These are phyloP conservation scores for Aspergillus fructus DNA, from an alignment of 2,329 filamentous ascomycete species.

Conservation along the genomic window DNA sequence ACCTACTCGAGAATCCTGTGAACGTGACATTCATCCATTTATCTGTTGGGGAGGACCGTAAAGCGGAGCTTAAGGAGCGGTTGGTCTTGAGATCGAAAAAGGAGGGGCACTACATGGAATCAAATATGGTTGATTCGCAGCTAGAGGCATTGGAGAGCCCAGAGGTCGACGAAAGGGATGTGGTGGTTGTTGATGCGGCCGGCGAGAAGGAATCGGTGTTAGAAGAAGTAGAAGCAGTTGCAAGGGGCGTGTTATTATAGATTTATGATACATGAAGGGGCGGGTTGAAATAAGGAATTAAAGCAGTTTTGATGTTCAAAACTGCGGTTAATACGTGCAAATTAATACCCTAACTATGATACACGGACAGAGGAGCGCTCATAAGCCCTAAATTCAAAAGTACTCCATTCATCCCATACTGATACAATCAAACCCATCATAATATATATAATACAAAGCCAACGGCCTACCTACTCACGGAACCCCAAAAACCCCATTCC, in stretches of 20 bases:
- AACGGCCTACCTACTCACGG: not conserved
- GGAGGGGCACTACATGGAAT: conserved; percentile 56
- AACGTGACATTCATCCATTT: conserved; percentile 40
- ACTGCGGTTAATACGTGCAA: no score
- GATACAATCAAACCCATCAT: not conserved
- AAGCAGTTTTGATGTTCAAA: no score
- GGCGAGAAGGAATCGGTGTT: conserved; percentile 1
- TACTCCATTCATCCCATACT: not conserved
- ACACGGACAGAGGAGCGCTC: no score
- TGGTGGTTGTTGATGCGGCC: conserved; percentile 18
- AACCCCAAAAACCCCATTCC: conserved; percentile 31
- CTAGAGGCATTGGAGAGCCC: conserved; percentile 51
- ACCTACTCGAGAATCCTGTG: conserved; percentile 22
- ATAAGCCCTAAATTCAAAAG: not conserved
- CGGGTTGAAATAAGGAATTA: no score
- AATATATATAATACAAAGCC: not conserved
- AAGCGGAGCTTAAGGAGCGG: conserved; percentile 44
- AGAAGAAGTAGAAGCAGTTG: conserved; percentile 5
- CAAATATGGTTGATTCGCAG: conserved; percentile 54
- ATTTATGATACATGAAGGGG: no score
- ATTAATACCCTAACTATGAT: no score
- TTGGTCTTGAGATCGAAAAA: conserved; percentile 37
- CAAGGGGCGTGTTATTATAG: not conserved
- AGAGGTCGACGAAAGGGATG: conserved; percentile 36
- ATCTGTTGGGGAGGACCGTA: conserved; percentile 20